phyloP scores from a whole-genome alignment of 1,284 basidiomycete species.

The Irpex sp. region DNA sequence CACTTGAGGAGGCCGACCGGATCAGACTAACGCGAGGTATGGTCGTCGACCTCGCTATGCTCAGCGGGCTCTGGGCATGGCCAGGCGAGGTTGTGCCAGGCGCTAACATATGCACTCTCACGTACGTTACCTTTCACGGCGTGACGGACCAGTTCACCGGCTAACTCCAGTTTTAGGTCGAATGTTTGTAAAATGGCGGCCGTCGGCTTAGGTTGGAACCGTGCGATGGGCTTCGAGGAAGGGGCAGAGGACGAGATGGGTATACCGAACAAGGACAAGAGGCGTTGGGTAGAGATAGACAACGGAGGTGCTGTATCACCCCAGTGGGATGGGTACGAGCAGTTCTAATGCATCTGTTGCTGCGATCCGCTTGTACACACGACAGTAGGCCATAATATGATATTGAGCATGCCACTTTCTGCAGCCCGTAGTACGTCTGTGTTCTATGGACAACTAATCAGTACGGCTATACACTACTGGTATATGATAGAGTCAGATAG shows the following conservation, averaged over 20 bases:
- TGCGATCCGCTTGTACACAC: background rate
- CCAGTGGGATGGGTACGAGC: conserved; percentile 52
- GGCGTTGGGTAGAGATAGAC: conserved; percentile 62
- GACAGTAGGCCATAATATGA: too few species aligned
- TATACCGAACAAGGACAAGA: conserved; percentile 38
- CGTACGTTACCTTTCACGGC: conserved; percentile 34
- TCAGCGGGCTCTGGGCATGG: conserved; percentile 56
- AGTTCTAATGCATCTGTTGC: conserved; percentile 21
- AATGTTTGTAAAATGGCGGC: conserved; percentile 58
- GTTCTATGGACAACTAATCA: background rate
- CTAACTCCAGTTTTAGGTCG: conserved; percentile 38
- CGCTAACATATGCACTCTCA: conserved; percentile 53
- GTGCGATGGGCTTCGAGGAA: conserved; percentile 52
- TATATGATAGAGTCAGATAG: background rate
- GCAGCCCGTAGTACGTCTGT: background rate
- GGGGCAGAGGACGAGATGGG: conserved; percentile 36
- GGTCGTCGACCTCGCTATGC: conserved; percentile 62
- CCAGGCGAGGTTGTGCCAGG: conserved; percentile 43
- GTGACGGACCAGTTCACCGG: background rate
- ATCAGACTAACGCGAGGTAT: conserved; percentile 53
- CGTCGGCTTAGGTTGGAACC: conserved; percentile 58
- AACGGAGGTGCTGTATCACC: conserved; percentile 48
- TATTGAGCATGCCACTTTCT: too few species aligned
- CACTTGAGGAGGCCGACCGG: conserved; percentile 36
- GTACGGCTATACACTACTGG: background rate